phyloP scores from a whole-genome alignment of 495 filamentous ascomycete genomes.

The Tetracladium setigerum region DNA sequence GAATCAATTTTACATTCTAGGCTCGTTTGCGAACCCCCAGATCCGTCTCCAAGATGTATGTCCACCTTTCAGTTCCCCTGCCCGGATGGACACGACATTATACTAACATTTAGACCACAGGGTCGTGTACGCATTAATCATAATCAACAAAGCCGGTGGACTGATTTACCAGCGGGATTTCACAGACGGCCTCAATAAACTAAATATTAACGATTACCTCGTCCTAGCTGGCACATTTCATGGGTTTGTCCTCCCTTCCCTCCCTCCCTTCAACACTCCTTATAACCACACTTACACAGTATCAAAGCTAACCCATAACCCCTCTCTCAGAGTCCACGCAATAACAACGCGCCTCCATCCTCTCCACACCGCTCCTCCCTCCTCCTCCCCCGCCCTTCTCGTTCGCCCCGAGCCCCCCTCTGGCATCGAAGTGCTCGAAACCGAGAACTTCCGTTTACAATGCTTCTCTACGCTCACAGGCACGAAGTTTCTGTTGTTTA shows the following conservation, averaged over 20 bases:
- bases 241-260: conserved; percentile 47
- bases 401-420: conserved; percentile 47
- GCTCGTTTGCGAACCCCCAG: too few species aligned
- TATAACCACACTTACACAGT: not conserved
- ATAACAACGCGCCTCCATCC: conserved; percentile 78
- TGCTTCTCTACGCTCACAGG: conserved; percentile 94
- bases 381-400: conserved; percentile 22
- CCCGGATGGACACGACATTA: not conserved
- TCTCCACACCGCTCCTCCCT: conserved; percentile 29
- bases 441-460: conserved; percentile 82
- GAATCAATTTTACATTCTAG: too few species aligned
- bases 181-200: conserved; percentile 70
- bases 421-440: conserved; percentile 87
- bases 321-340: conserved; percentile 63
- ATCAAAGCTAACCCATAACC: conserved; percentile 2
- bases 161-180: conserved; percentile 94
- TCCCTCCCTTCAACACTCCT: conserved; percentile 5
- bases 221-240: conserved; percentile 98
- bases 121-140: conserved; percentile 88
- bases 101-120: conserved; percentile 33
- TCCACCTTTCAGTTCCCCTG: not conserved
- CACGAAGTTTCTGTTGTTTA: conserved; percentile 92
- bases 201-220: conserved; percentile 89
- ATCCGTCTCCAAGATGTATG: too few species aligned
- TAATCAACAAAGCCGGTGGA: conserved; percentile 97